phyloP scores from a whole-genome alignment of 202 grass and related monocot species.

The Sporobolus alterniflorus region DNA sequence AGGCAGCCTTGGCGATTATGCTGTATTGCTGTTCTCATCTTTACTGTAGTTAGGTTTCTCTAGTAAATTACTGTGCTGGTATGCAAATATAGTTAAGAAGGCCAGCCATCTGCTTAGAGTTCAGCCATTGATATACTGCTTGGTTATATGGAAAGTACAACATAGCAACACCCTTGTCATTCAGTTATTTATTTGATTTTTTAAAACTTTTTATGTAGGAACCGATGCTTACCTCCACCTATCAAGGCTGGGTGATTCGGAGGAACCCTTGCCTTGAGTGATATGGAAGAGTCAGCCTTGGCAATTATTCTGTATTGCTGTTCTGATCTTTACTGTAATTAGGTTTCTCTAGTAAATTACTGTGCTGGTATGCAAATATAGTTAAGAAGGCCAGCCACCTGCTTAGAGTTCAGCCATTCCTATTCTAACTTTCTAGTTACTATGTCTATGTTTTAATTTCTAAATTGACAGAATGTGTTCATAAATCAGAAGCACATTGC shows the following conservation, averaged over 20 bases:
- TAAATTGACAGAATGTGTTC: conserved; percentile 3
- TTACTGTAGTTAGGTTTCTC: conserved; percentile 40
- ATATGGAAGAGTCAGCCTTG: neutral
- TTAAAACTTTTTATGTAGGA: conserved; percentile 47
- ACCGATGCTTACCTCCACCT: conserved; percentile 98
- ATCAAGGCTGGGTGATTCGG: conserved; percentile 91
- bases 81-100: conserved; percentile 49
- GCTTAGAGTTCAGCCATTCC: conserved; percentile 22
- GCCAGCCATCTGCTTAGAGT: conserved; percentile 35
- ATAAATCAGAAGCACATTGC: neutral
- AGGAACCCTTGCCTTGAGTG: conserved; percentile 80
- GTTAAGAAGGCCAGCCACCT: conserved; percentile 43
- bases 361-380: conserved; percentile 54
- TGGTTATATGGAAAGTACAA: neutral
- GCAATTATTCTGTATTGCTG: neutral
- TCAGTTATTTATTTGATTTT: neutral
- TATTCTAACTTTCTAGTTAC: conserved; percentile 17
- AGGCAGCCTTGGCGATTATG: neutral
- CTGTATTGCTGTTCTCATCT: conserved; percentile 15
- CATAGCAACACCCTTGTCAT: neutral
- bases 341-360: conserved; percentile 35
- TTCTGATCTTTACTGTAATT: conserved; percentile 44
- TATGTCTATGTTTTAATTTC: neutral
- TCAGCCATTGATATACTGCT: conserved; percentile 10
- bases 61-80: conserved; percentile 44